Conservation (phyloP, 257 asterid species). For the Petunia secreta region DNA sequence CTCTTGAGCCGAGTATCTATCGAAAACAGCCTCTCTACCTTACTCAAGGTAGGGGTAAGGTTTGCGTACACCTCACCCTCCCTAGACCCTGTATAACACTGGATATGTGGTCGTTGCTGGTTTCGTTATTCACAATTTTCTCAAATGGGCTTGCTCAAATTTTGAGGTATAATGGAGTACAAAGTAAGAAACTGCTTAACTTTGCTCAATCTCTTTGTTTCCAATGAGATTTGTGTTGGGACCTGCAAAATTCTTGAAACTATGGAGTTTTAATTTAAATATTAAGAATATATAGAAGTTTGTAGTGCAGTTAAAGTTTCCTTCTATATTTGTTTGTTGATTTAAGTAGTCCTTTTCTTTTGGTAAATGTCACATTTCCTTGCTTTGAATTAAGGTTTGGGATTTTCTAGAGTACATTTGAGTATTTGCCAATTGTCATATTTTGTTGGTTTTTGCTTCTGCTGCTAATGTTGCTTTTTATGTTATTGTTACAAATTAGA, state of each 20-base stretch:
- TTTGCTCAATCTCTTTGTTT: neutral
- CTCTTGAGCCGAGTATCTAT: no score
- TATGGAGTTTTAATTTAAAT: neutral
- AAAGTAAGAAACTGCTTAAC: neutral
- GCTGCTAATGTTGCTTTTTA: slow-evolving; percentile 14
- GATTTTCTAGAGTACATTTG: neutral
- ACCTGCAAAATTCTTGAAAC: neutral
- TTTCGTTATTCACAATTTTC: neutral
- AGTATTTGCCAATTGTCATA: slow-evolving; percentile 20
- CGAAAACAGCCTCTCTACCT: no score
- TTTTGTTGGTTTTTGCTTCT: slow-evolving; percentile 8
- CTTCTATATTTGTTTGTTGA: slow-evolving; percentile 14
- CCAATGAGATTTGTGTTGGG: neutral
- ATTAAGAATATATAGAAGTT: neutral
- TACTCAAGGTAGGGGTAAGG: no score
- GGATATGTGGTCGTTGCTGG: no score
- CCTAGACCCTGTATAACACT: no score
- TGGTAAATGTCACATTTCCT: slow-evolving; percentile 26
- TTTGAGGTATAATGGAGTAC: slow-evolving; percentile 1
- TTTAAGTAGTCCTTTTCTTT: slow-evolving; percentile 22
- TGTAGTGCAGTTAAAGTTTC: slow-evolving; percentile 19
- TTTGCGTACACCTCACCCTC: no score
- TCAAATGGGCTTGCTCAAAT: slow-evolving; percentile 11
- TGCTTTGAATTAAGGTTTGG: slow-evolving; percentile 20
- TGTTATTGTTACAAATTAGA: slow-evolving; percentile 5